Conservation (phyloP, 2,329 filamentous ascomycete species). For the Aureobasidium sp. region DNA sequence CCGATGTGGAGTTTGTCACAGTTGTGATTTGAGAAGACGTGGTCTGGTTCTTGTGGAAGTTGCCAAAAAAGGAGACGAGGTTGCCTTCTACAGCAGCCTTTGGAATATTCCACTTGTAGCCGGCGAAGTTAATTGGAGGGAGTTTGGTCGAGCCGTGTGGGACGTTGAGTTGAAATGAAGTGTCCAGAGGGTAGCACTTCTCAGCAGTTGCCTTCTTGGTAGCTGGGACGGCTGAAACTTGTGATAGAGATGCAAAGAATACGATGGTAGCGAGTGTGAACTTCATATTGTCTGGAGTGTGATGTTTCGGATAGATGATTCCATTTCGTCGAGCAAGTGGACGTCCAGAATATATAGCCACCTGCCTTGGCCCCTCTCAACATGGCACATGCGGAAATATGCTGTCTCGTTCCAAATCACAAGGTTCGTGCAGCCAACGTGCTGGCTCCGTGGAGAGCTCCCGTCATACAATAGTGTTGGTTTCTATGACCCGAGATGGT, state of each 20-base stretch:
- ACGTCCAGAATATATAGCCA: not conserved
- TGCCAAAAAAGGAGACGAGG: slow-evolving; percentile 6
- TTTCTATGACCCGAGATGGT: not conserved
- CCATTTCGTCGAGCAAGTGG: not conserved
- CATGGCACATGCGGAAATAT: not conserved
- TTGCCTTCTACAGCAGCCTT: not conserved
- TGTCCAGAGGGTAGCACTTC: not conserved
- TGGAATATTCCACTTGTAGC: not conserved
- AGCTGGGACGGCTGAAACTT: not conserved
- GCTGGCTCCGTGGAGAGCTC: not conserved
- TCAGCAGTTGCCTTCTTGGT: not conserved
- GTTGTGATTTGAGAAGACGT: slow-evolving; percentile 2
- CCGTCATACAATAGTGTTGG: not conserved
- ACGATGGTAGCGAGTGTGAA: not conserved
- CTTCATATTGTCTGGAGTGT: not conserved
- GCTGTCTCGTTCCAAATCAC: not conserved
- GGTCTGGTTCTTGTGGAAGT: not conserved
- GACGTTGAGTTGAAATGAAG: not conserved
- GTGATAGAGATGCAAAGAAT: not conserved
- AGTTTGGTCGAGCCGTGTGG: not conserved
- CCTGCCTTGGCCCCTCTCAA: not conserved
- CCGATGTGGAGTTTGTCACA: not conserved
- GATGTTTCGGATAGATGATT: no score
- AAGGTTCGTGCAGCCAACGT: not conserved
- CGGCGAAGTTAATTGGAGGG: not conserved